A percentile compares a stretch with the other conserved stretches of the same genome.
Conservation (phyloP, 208 protist genomes). For the Leishmania aethiopica region DNA sequence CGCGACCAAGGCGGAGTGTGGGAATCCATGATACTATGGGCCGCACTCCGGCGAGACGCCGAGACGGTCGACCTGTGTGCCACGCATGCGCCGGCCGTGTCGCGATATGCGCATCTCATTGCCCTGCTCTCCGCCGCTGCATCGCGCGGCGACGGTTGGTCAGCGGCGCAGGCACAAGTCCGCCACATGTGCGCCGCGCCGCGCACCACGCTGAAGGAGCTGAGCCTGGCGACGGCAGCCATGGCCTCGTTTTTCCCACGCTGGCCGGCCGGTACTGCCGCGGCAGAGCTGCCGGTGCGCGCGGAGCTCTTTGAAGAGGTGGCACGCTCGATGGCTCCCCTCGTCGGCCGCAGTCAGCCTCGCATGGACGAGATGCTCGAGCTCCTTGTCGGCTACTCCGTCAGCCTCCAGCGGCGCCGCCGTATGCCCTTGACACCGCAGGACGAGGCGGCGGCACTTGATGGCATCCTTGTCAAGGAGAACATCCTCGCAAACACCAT, state of each 20-base stretch:
- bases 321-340: conserved; percentile 9
- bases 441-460: conserved; percentile 21
- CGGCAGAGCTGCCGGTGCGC: conserved; percentile 1
- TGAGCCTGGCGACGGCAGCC: conserved; percentile 34
- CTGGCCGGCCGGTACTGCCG: neutral
- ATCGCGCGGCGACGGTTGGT: neutral
- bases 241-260: conserved; percentile 15
- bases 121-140: conserved; percentile 30
- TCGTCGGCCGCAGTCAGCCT: conserved; percentile 21
- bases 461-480: conserved; percentile 16
- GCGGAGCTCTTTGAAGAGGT: conserved; percentile 9
- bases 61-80: conserved; percentile 32
- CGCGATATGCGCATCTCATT: conserved; percentile 41
- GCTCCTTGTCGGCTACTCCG: conserved; percentile 31
- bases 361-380: conserved; percentile 29
- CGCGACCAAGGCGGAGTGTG: conserved; percentile 28
- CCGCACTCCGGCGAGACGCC: conserved; percentile 21
- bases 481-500: conserved; percentile 39
- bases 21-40: conserved; percentile 47
- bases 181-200: conserved; percentile 17
- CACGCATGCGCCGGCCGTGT: conserved; percentile 25
- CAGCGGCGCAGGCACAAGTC: conserved; percentile 6
- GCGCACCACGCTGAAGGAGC: conserved; percentile 34
- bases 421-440: conserved; percentile 8
- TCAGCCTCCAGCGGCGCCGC: conserved; percentile 28